Base-by-base conservation (phyloP, 2,329 filamentous ascomycete genomes). In the Cytospora piceicola region DNA sequence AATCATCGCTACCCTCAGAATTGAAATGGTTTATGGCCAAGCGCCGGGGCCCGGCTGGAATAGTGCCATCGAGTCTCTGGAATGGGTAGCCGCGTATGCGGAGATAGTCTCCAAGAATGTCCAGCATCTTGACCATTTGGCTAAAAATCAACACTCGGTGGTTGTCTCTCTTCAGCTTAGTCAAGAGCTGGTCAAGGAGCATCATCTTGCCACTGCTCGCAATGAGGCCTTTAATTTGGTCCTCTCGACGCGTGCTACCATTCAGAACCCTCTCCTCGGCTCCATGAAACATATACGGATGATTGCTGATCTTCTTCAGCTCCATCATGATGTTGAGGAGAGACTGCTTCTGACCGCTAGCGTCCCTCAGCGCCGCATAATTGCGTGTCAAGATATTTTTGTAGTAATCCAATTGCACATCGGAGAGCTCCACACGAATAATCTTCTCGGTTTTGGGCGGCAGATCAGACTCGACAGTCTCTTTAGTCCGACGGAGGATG, bases 201-300 rank as follows among this genome's bases (percentile, higher is more conserved):
- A 98, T 98, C 95, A 99, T 97, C 80, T 99, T 99, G 71, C 96
- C 96, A 79, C 95, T 99, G 75, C 93, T 97, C 4, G 94, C 94
- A 73, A 99, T 96, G 67, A 99, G 85, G 24, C 92, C 92, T 75
- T 96, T 95, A 72, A 99, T 86, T 69, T 93, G 88, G 75, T 98
- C 95, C 73, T 98, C 94, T 34, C 94, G 90, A 24, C 91, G 89
- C 61, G 86, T 85, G 72, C 90, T 93, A 17, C 92, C 93, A 67
- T 87, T 89, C 59, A 98, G 79, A 15, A 98, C 92, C 71, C 91
- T 92, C 65, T 96, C 92, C 75, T 99, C 95, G 2, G 93, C 94
- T 69, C 93, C 94, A 2, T 92, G 90, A 72, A 99, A 98, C 90
- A 99, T 96, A 80, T 97, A 96, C 0, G 95, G 94, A 75, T 99